These are phyloP conservation scores for Erodium moschatum DNA, from an alignment of 441 rosid genomes.

Conservation along the genomic window DNA sequence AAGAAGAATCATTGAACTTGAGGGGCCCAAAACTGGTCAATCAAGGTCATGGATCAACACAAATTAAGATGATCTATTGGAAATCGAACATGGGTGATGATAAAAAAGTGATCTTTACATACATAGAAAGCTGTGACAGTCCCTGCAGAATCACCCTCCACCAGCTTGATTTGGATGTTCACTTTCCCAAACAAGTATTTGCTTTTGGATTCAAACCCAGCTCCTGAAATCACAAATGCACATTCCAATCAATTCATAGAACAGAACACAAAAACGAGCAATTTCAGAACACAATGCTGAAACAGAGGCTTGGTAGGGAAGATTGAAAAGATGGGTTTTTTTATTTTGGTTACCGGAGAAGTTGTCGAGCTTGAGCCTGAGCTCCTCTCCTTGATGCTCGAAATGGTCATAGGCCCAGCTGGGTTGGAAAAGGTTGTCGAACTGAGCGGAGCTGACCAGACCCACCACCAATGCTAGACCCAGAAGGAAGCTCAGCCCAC, in stretches of 20 bases:
- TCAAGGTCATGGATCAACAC: constrained; percentile 5
- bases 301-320: background rate
- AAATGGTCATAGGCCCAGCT: constrained; percentile 84
- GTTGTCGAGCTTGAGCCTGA: constrained; percentile 76
- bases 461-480: constrained; percentile 27
- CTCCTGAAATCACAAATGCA: constrained; percentile 40
- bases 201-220: constrained; percentile 82
- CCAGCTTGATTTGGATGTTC: constrained; percentile 76
- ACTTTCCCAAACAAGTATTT: constrained; percentile 87
- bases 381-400: constrained; percentile 64
- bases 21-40: constrained; percentile 16
- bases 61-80: constrained; percentile 17
- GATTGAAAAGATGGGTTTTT: background rate
- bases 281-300: too few species aligned
- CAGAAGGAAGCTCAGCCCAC: constrained; percentile 21
- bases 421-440: constrained; percentile 64
- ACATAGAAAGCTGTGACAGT: constrained; percentile 91
- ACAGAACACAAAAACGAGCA: too few species aligned
- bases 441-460: constrained; percentile 37
- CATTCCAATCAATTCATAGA: background rate
- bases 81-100: background rate
- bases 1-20: background rate
- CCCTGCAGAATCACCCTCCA: constrained; percentile 73
- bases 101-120: constrained; percentile 18
- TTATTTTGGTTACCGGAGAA: constrained; percentile 48